These are phyloP conservation scores for Gossypium davidsonii DNA, from an alignment of 441 rosid genomes.

Conservation along the genomic window DNA sequence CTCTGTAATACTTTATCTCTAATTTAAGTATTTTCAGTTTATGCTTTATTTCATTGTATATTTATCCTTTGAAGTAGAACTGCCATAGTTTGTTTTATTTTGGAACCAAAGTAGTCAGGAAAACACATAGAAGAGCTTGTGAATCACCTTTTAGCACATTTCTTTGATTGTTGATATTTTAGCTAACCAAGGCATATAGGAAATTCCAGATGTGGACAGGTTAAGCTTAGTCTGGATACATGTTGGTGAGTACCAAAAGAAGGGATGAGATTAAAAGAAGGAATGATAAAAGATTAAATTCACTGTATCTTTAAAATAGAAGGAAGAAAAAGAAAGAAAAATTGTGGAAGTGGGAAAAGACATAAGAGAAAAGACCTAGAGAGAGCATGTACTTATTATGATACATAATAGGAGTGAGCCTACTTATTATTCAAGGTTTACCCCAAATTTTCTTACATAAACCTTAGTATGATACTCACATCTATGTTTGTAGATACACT, in stretches of 20 bases:
- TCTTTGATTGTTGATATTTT: slow-evolving; percentile 7
- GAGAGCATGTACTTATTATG: background rate
- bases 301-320: background rate
- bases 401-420: too few species aligned
- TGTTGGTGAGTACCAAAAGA: background rate
- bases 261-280: background rate
- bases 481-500: background rate
- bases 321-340: background rate
- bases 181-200: background rate
- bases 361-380: background rate
- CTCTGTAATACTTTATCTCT: slow-evolving; percentile 49
- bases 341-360: background rate
- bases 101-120: background rate
- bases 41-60: slow-evolving; percentile 9
- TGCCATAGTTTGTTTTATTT: background rate
- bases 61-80: background rate
- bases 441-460: background rate
- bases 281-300: background rate
- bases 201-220: background rate
- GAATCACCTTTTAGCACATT: background rate
- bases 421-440: background rate
- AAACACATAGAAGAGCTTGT: background rate
- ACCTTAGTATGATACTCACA: background rate
- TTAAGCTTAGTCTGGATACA: slow-evolving; percentile 3
- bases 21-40: slow-evolving; percentile 9